Evolutionary conservation across 2,329 filamentous ascomycete species (phyloP), one percentile per base, ranked within the genome.

Genomic region (Aspergillus sp.): DNA sequence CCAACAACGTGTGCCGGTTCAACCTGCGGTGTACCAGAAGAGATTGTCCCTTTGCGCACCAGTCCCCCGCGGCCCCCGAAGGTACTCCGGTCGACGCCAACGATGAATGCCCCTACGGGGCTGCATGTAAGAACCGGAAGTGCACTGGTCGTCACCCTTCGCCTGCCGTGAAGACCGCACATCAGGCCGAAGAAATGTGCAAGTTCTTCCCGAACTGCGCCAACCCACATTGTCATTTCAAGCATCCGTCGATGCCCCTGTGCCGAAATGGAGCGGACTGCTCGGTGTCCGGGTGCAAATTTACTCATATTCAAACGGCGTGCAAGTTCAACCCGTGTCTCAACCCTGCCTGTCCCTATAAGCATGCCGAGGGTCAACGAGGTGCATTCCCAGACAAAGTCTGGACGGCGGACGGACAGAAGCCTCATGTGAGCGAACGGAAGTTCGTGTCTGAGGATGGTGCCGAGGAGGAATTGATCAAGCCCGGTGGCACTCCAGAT

Each of bases 251-350:
- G 24, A 90, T 90, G 82, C 90, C 90, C 6, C 80, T 90, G 20
- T 99, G 94, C 77, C 86, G 90, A 53, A 96, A 96, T 68, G 94
- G 94, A 24, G 88, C 87, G 45, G 90, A 93, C 68, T 99, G 94
- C 78, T 86, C 86, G 33, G 84, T 84, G 3, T 76, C 85, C 11
- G 85, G 85, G 55, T 99, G 94, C 82, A 91, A 90, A 62, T 99
- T 95, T 68, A 92, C 89, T 11, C 94, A 99, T 74, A 76, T 88
- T 60, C 85, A 87, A 70, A 89, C 86, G 45, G 82, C 87, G 70
- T 99, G 94, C 85, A 91, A 86, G 69, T 97, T 88, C 76, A 92
- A 86, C 61, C 94, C 93, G 0, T 99, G 94, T 74, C 82, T 90
- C 58, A 96, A 96, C 75, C 83, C 87, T n/a, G 82, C 78, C 62